Conservation (phyloP, 1,139 yeast species). For the Hyphopichia burtonii region DNA sequence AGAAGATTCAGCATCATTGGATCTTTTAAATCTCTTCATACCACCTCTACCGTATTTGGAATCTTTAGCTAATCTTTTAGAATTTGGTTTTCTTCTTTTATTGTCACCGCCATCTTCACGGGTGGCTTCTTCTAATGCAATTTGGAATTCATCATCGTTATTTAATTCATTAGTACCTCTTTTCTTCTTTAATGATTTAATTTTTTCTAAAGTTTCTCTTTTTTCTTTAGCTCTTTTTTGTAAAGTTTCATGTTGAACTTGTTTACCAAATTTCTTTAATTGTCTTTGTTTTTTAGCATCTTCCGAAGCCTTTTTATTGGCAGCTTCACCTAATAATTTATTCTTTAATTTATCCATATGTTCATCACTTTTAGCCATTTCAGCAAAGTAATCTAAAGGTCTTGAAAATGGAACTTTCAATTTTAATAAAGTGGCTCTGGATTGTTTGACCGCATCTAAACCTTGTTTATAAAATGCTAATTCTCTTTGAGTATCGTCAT, state of each 20-base stretch:
- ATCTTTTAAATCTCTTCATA: conserved; percentile 68
- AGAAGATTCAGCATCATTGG: conserved; percentile 73
- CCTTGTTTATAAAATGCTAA: conserved; percentile 85
- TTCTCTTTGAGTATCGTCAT: conserved; percentile 86
- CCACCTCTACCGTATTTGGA: conserved; percentile 68
- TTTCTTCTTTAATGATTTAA: conserved; percentile 84
- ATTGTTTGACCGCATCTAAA: conserved; percentile 75
- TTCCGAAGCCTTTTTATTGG: conserved; percentile 86
- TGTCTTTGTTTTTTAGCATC: conserved; percentile 94
- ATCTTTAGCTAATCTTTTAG: conserved; percentile 66
- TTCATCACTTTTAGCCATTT: conserved; percentile 96
- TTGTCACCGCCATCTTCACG: conserved; percentile 36
- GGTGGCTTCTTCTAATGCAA: conserved; percentile 92
- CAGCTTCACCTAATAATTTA: conserved; percentile 81
- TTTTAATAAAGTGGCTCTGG: conserved; percentile 62
- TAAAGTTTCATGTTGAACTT: conserved; percentile 90
- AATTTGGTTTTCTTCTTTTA: conserved; percentile 55
- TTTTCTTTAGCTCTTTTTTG: conserved; percentile 95
- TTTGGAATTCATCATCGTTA: conserved; percentile 57
- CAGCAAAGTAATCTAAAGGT: conserved; percentile 96
- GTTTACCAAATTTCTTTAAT: conserved; percentile 95
- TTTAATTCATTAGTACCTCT: conserved; percentile 73
- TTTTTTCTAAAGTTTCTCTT: conserved; percentile 86
- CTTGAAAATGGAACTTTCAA: conserved; percentile 84
- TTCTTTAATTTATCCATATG: conserved; percentile 93